Percentiles rank a stretch among this genome's conserved stretches.
These are phyloP conservation scores for Leucoagaricus sp. DNA, from an alignment of 1,284 basidiomycete species.

Conservation along the genomic window DNA sequence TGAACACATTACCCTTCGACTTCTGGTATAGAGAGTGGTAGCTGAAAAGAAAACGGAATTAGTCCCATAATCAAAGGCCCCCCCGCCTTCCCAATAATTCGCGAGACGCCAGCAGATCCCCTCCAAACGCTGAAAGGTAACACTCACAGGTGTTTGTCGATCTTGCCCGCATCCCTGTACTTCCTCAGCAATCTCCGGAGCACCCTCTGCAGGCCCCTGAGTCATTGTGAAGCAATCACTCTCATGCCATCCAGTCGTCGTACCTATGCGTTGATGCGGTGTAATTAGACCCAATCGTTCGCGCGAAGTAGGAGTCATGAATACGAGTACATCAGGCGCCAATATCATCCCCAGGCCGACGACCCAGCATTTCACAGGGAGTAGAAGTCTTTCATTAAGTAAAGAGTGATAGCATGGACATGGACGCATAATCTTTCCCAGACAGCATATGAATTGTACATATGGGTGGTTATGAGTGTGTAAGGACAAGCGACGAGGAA, in stretches of 20 bases:
- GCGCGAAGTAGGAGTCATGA: background rate
- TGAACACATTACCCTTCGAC: conserved; percentile 99
- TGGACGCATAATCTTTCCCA: conserved; percentile 14
- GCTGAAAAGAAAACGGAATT: conserved; percentile 44
- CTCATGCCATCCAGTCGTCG: too few relatives aligned
- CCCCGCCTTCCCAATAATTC: background rate
- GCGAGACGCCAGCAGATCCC: too few relatives aligned
- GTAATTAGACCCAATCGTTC: too few relatives aligned
- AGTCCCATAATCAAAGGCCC: background rate
- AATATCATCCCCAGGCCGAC: too few relatives aligned
- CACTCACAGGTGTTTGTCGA: conserved; percentile 98
- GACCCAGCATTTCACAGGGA: background rate
- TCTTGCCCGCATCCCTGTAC: conserved; percentile 99
- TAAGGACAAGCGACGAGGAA: background rate
- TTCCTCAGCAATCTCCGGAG: conserved; percentile 94
- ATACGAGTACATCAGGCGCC: too few relatives aligned
- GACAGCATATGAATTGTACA: conserved; percentile 14
- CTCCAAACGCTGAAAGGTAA: too few relatives aligned
- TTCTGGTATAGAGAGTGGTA: conserved; percentile 99
- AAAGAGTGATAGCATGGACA: conserved; percentile 2
- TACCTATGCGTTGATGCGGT: too few relatives aligned
- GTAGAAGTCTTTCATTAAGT: background rate
- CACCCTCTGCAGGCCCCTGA: too few relatives aligned
- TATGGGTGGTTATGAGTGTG: conserved; percentile 9
- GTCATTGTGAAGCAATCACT: too few relatives aligned